Base-by-base conservation (phyloP, 352 stramenopile genomes). In the Aphanomyces stellatus region DNA sequence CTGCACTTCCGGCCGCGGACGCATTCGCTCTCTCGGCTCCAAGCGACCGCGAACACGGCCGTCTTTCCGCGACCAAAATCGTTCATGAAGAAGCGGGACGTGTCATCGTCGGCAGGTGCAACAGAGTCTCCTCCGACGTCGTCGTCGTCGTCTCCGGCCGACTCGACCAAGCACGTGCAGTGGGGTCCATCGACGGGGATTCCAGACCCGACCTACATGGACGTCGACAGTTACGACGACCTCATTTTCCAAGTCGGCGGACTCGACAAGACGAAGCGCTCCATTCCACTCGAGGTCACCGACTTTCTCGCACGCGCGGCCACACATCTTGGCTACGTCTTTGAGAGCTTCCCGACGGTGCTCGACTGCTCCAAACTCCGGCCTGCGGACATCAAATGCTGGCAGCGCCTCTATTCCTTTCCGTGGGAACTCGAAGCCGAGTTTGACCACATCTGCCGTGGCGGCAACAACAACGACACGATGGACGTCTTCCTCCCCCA, bases 241-340 rank as follows among this genome's bases (percentile, higher is more conserved):
- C 30, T 57, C 25, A 15, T 57, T 40, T 57, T 35, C n/a, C 6
- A 37, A 8, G 30, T 57, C n/a, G 49, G 25, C n/a, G 30, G 30
- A 7, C 30, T 57, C 25, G 11, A 33, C 17, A 24, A 57, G 17
- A 22, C 25, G 7, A 40, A 15, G n/a, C 49, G 4, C 19, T 57
- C 49, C 4, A n/a, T 57, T 19, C 19, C 33, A 4, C 49, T 57
- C 1, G 17, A 57, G 11, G 30, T 57, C 11, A 57, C 17, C 49
- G 49, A 57, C 49, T 57, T 57, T 57, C 49, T 57, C 11, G 30
- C 49, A 37, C 25, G 49, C 7, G 49, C 49, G 13, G 49, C 49
- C 13, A 57, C 49, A 7, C 30, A 57, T 37, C 22, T 57, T 35
- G 49, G 49, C 27, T 57, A 57, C 27, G 30, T n/a, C 25, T 57